A percentile compares a stretch with the other conserved stretches of the same genome.
Evolutionary conservation across 192 early-diverging fungal genomes (phyloP).

Genomic region (Linnemannia schmuckeri): DNA sequence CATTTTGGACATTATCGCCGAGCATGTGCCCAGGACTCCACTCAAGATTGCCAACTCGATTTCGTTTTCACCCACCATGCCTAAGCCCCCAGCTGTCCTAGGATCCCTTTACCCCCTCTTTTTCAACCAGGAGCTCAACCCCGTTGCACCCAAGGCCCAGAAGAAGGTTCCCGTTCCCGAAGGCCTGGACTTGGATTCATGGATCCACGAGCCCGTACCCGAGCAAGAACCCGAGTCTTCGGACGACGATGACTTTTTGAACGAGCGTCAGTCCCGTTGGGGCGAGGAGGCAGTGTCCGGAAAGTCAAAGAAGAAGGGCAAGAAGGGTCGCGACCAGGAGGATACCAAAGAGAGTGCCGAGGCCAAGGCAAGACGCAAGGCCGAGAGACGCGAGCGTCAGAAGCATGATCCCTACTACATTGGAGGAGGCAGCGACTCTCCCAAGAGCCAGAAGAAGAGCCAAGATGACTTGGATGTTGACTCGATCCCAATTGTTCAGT

Average conservation of each 20-base stretch:
- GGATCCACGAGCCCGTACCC: constrained; percentile 82
- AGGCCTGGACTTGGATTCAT: constrained; percentile 85
- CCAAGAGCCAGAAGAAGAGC: constrained; percentile 51
- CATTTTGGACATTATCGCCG: constrained; percentile 64
- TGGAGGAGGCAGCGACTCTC: constrained; percentile 51
- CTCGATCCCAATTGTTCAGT: constrained; percentile 83
- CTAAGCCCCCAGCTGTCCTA: constrained; percentile 64
- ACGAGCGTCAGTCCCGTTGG: constrained; percentile 38
- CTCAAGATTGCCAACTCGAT: constrained; percentile 50
- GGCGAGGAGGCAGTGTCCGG: constrained; percentile 44
- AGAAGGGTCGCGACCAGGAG: constrained; percentile 40
- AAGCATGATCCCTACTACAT: constrained; percentile 80
- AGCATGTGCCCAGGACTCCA: constrained; percentile 47
- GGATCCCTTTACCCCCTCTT: constrained; percentile 75
- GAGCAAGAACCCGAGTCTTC: constrained; percentile 66
- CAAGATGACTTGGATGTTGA: constrained; percentile 80
- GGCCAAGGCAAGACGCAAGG: constrained; percentile 60
- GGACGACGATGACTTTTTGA: constrained; percentile 50
- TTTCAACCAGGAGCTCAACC: constrained; percentile 88
- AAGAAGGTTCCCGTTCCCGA: constrained; percentile 90
- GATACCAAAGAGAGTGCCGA: constrained; percentile 63
- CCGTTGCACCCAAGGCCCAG: constrained; percentile 92
- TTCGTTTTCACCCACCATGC: constrained; percentile 37
- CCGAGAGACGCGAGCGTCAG: constrained; percentile 61
- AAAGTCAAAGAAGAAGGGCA: constrained; percentile 50